phyloP scores from a whole-genome alignment of 202 grass and related monocot species.

The Saccharum hybrid region DNA sequence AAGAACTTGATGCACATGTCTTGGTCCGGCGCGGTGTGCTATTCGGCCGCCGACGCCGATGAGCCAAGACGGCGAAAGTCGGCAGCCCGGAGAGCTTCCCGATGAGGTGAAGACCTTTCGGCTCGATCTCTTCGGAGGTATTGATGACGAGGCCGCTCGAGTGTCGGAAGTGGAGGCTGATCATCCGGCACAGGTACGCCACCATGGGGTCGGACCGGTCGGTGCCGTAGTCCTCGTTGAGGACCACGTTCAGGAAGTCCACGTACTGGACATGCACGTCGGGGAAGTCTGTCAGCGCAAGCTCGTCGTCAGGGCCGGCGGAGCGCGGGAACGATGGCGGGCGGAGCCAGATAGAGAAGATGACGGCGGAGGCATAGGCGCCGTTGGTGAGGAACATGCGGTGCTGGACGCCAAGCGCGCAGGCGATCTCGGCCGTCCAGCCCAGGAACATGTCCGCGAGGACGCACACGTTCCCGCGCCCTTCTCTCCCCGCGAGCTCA shows the following conservation, averaged over 20 bases:
- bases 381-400: conserved; percentile 44
- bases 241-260: conserved; percentile 8
- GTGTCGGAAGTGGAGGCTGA: neutral
- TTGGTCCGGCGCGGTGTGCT: neutral
- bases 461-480: conserved; percentile 45
- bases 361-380: conserved; percentile 43
- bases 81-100: too few relatives aligned
- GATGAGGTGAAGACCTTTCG: neutral
- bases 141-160: conserved; percentile 25
- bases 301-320: conserved; percentile 24
- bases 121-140: conserved; percentile 34
- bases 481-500: conserved; percentile 28
- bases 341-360: conserved; percentile 40
- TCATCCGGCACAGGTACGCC: neutral
- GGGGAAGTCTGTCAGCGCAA: conserved; percentile 8
- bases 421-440: conserved; percentile 49
- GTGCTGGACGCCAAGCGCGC: conserved; percentile 44
- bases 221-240: neutral
- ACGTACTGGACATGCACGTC: conserved; percentile 22
- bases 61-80: conserved; percentile 1
- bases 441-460: conserved; percentile 53
- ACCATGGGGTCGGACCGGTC: neutral
- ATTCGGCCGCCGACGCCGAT: neutral
- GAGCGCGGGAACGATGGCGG: conserved; percentile 24
- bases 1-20: conserved; percentile 1